Evolutionary conservation across 2,329 filamentous ascomycete species (phyloP).

Genomic region (Diaporthe aspalathi): DNA sequence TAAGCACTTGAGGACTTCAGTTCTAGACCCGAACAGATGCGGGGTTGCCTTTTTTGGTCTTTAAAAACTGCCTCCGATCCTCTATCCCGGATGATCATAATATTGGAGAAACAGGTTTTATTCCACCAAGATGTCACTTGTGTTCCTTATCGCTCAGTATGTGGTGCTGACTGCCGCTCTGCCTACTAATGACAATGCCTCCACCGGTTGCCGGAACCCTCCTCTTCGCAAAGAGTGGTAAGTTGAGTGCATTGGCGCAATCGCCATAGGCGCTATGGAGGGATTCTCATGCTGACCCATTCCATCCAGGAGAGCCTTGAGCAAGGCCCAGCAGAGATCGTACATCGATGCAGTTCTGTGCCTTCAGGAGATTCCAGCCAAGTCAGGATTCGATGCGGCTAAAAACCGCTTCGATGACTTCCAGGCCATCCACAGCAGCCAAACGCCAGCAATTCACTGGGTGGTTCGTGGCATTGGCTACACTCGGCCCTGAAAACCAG

Average conservation of each 20-base stretch:
- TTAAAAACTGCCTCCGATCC: not conserved
- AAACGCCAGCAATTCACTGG: too few relatives aligned
- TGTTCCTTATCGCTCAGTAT: not conserved
- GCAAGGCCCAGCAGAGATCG: too few relatives aligned
- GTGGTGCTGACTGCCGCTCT: not conserved
- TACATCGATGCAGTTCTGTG: too few relatives aligned
- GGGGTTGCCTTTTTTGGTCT: not conserved
- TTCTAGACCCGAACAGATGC: not conserved
- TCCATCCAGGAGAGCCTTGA: too few relatives aligned
- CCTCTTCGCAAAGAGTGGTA: constrained; percentile 8
- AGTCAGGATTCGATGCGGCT: too few relatives aligned
- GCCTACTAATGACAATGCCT: not conserved
- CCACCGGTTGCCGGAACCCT: not conserved
- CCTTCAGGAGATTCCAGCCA: too few relatives aligned
- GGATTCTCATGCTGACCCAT: too few relatives aligned
- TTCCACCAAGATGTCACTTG: not conserved
- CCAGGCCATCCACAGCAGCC: too few relatives aligned
- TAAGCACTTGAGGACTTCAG: not conserved
- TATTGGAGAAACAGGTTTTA: not conserved
- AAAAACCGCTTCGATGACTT: too few relatives aligned
- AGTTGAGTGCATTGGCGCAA: too few relatives aligned
- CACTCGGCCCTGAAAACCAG: not conserved
- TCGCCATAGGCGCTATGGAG: too few relatives aligned
- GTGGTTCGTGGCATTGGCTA: not conserved
- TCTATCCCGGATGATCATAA: too few relatives aligned